These are phyloP conservation scores for Candida saitoana DNA, from an alignment of 805 yeast genomes.

Conservation along the genomic window DNA sequence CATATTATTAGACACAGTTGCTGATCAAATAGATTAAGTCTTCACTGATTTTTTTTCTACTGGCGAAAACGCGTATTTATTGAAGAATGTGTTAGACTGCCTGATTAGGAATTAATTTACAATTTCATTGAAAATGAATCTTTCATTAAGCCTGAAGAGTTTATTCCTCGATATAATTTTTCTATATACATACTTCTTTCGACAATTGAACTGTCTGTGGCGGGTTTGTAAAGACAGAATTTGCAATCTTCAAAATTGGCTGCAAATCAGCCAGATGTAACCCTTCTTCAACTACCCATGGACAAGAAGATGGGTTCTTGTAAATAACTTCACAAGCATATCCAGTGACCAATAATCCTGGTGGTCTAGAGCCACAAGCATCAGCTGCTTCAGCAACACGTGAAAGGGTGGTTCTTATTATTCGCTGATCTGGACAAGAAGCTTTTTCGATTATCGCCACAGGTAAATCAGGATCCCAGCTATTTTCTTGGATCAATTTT, in stretches of 20 bases:
- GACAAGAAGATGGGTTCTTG: constrained; percentile 9
- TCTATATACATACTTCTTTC: no score
- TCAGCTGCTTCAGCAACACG: constrained; percentile 70
- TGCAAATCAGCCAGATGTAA: background rate
- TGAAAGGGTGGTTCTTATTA: constrained; percentile 67
- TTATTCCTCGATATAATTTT: no score
- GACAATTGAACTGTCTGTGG: no score
- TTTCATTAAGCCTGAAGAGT: no score
- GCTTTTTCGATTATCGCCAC: constrained; percentile 88
- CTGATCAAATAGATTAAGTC: no score
- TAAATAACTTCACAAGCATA: constrained; percentile 60
- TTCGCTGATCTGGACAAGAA: constrained; percentile 86
- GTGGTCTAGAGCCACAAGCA: constrained; percentile 82
- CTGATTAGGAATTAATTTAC: no score
- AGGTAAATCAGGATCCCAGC: constrained; percentile 72
- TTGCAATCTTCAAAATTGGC: background rate
- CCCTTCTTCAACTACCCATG: background rate
- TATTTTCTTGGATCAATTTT: constrained; percentile 35
- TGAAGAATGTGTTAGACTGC: no score
- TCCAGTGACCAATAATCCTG: constrained; percentile 84
- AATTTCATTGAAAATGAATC: no score
- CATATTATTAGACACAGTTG: no score
- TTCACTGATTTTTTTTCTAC: no score
- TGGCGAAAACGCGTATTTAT: no score
- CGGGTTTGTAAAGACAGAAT: no score